phyloP scores from a whole-genome alignment of 805 yeast species.

The Cyberlindnera lachancei region DNA sequence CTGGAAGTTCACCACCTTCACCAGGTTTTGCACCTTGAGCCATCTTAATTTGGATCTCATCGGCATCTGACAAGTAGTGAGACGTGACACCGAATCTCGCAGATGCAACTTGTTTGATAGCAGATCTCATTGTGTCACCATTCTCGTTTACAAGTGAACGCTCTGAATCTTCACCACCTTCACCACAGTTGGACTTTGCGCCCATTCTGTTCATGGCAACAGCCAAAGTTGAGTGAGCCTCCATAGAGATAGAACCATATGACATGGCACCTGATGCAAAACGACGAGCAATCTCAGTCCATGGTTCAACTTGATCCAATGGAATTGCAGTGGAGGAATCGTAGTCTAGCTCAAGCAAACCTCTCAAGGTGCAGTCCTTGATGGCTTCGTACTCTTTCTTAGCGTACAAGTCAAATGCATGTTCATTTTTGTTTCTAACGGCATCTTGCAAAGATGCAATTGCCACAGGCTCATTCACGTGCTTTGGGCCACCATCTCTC shows the following conservation, averaged over 20 bases:
- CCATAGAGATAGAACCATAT: slow-evolving; percentile 97
- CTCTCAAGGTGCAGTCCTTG: slow-evolving; percentile 88
- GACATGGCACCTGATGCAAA: slow-evolving; percentile 99
- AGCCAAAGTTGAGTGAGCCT: slow-evolving; percentile 94
- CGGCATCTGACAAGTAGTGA: slow-evolving; percentile 89
- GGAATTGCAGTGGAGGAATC: slow-evolving; percentile 71
- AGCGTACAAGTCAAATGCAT: slow-evolving; percentile 84
- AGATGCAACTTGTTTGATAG: slow-evolving; percentile 95
- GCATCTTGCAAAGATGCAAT: slow-evolving; percentile 96
- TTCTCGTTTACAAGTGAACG: slow-evolving; percentile 71
- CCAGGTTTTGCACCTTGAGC: slow-evolving; percentile 99
- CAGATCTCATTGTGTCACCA: slow-evolving; percentile 98
- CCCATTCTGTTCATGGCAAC: slow-evolving; percentile 98
- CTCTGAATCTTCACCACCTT: slow-evolving; percentile 98
- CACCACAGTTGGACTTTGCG: slow-evolving; percentile 97
- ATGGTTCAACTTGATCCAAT: slow-evolving; percentile 96
- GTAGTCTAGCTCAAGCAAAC: slow-evolving; percentile 85
- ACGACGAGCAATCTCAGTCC: slow-evolving; percentile 97
- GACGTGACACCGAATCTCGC: slow-evolving; percentile 98
- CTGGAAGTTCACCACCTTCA: slow-evolving; percentile 87
- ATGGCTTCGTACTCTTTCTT: slow-evolving; percentile 89
- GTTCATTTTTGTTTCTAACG: slow-evolving; percentile 93
- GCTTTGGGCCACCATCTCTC: slow-evolving; percentile 98
- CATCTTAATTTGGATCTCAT: slow-evolving; percentile 95
- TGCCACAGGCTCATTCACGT: slow-evolving; percentile 90